Evolutionary conservation across 768 basidiomycete genomes (phyloP).

Genomic region (Coprinopsis cinerea): DNA sequence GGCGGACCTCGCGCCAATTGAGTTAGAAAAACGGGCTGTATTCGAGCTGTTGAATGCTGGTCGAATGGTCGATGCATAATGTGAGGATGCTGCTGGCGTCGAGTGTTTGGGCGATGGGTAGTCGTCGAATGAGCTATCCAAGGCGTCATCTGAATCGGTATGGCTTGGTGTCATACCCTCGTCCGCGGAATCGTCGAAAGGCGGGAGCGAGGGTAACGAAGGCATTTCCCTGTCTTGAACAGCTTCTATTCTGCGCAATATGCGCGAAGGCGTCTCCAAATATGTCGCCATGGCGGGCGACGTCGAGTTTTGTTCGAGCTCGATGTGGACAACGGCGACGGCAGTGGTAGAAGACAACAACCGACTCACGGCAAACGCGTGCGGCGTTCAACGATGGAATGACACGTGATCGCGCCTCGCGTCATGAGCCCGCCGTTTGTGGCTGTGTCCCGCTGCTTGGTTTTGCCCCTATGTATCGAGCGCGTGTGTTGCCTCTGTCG

Average conservation of each 20-base stretch:
- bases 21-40: slow-evolving; percentile 45
- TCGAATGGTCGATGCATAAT: slow-evolving; percentile 44
- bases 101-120: slow-evolving; percentile 56
- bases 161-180: slow-evolving; percentile 24
- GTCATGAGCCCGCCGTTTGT: not conserved
- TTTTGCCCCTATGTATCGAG: no score
- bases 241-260: slow-evolving; percentile 79
- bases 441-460: not conserved
- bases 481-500: no score
- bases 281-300: slow-evolving; percentile 37
- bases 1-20: slow-evolving; percentile 44
- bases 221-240: slow-evolving; percentile 74
- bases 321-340: not conserved
- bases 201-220: slow-evolving; percentile 72
- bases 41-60: slow-evolving; percentile 38
- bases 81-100: slow-evolving; percentile 50
- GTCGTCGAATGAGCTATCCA: slow-evolving; percentile 34
- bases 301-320: not conserved
- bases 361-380: not conserved
- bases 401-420: slow-evolving; percentile 8
- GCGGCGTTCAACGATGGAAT: slow-evolving; percentile 5
- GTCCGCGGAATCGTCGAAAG: slow-evolving; percentile 57
- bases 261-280: slow-evolving; percentile 78
- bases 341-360: not conserved
- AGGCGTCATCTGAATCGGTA: slow-evolving; percentile 29